These are phyloP conservation scores for Beauveria australis DNA, from an alignment of 2,329 filamentous ascomycete species.

Conservation along the genomic window DNA sequence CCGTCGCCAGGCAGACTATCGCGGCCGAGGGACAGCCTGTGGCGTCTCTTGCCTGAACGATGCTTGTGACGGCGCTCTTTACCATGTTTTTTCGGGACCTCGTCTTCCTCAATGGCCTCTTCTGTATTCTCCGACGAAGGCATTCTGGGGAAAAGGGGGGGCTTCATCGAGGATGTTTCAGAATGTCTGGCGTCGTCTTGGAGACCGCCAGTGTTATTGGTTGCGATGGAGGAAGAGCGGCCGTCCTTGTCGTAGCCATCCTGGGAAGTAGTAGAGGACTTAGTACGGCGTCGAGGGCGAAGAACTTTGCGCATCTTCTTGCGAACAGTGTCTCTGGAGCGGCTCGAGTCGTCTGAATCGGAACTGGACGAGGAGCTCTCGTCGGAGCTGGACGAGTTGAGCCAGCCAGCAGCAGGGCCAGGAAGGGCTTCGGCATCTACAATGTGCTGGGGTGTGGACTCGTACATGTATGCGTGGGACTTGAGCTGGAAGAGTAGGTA, in stretches of 20 bases:
- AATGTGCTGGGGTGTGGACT: slow-evolving; percentile 83
- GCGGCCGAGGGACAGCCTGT: slow-evolving; percentile 14
- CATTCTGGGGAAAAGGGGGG: slow-evolving; percentile 27
- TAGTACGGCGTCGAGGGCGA: slow-evolving; percentile 61
- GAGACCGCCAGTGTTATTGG: slow-evolving; percentile 22
- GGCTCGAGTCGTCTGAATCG: slow-evolving; percentile 58
- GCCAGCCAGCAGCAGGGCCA: slow-evolving; percentile 72
- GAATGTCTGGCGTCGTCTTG: slow-evolving; percentile 29
- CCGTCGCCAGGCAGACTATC: slow-evolving; percentile 21
- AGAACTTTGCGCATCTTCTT: slow-evolving; percentile 71
- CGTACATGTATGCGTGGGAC: slow-evolving; percentile 85
- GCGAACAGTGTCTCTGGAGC: slow-evolving; percentile 54
- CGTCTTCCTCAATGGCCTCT: slow-evolving; percentile 39
- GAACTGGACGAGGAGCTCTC: slow-evolving; percentile 52
- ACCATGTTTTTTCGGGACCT: slow-evolving; percentile 20
- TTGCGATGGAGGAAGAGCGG: slow-evolving; percentile 35
- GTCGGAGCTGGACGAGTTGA: slow-evolving; percentile 61
- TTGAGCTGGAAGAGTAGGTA: slow-evolving; percentile 89
- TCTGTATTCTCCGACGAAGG: slow-evolving; percentile 29
- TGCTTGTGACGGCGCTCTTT: slow-evolving; percentile 27
- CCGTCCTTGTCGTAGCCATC: slow-evolving; percentile 39
- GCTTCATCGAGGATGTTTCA: slow-evolving; percentile 30
- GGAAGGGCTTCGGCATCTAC: slow-evolving; percentile 88
- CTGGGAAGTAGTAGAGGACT: slow-evolving; percentile 65
- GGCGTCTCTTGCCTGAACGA: slow-evolving; percentile 31